Base-by-base conservation (phyloP, 1,284 basidiomycete species). In the Tausonia pullulans region DNA sequence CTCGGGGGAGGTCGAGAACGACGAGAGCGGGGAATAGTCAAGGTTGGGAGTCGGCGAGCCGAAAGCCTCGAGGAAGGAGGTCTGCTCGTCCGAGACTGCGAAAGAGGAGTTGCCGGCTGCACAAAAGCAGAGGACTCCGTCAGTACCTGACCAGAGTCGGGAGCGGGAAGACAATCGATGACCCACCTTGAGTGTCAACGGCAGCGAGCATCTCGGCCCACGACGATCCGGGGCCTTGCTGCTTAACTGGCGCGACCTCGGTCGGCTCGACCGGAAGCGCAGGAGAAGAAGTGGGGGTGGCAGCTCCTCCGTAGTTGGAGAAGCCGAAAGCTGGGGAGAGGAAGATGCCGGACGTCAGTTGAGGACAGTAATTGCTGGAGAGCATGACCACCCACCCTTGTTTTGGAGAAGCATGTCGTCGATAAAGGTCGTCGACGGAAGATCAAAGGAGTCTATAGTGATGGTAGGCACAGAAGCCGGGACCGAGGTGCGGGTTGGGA, bases 1-100 rank as follows among this genome's bases (percentile, higher is more conserved):
- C 50, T 65, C 64, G 16, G 64, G 64, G 9, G 64, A 65, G 41
- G 59, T 60, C 40, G 64, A 58, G 57, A 65, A 65, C 39, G 60
- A 58, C 5, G 60, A 57, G 13, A 65, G 60, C n/a, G 64, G 64
- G 2, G 64, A 65, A 56, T 62, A 54, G 54, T 65, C 59, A 46
- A 65, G 64, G 60, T 65, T 58, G 44, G 64, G 64, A 13, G 64
- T 65, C 13, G 60, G 64, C 27, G 27, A 27, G 27, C 27, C 27
- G 27, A 27, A 27, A 44, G 61, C 55, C 43, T 61, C 45, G 40
- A 61, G 58, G 50, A 62, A 55, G 50, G 46, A 14, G 39, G 8
- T 46, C 43, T 61, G 46, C 4, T 56, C 48, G 60, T 50, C 43
- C 5, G 55, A 13, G 44, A 41, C 7, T 40, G 9, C 16, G 45